phyloP scores from a whole-genome alignment of 1,284 basidiomycete genomes.

The Ustilago nuda region DNA sequence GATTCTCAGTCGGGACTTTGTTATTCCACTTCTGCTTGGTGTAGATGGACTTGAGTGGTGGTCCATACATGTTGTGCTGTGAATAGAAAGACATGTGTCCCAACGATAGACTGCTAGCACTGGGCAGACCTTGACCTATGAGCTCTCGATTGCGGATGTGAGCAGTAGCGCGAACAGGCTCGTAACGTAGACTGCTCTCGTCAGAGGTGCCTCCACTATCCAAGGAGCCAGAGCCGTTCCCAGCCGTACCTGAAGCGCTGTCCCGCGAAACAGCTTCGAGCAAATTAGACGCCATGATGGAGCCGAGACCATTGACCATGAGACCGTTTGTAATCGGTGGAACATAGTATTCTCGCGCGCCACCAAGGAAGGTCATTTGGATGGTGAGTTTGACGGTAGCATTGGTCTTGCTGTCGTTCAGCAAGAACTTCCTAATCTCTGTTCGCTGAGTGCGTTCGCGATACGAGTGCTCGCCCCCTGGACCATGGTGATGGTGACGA shows the following conservation, averaged over 20 bases:
- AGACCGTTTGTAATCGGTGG: constrained; percentile 68
- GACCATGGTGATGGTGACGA: constrained; percentile 29
- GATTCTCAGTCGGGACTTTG: constrained; percentile 43
- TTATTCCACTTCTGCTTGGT: constrained; percentile 37
- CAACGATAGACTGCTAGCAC: constrained; percentile 41
- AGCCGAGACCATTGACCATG: constrained; percentile 41
- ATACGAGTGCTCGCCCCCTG: constrained; percentile 36
- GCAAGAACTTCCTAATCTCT: constrained; percentile 78
- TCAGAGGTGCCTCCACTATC: constrained; percentile 30
- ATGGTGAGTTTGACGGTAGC: constrained; percentile 79
- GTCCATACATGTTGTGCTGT: constrained; percentile 33
- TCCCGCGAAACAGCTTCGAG: constrained; percentile 18
- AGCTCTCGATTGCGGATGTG: constrained; percentile 24
- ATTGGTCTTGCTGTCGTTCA: constrained; percentile 81
- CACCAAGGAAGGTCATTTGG: constrained; percentile 75
- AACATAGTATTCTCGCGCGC: constrained; percentile 74
- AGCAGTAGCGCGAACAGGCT: constrained; percentile 23
- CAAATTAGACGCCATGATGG: constrained; percentile 24
- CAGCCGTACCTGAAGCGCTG: background rate
- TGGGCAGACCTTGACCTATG: constrained; percentile 26
- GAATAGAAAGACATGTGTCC: constrained; percentile 21
- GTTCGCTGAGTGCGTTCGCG: constrained; percentile 35
- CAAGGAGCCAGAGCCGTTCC: constrained; percentile 10
- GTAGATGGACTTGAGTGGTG: constrained; percentile 38
- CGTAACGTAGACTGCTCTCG: constrained; percentile 36